These are phyloP conservation scores for Naegleria fowleri DNA, from an alignment of 208 protist species.

Conservation along the genomic window DNA sequence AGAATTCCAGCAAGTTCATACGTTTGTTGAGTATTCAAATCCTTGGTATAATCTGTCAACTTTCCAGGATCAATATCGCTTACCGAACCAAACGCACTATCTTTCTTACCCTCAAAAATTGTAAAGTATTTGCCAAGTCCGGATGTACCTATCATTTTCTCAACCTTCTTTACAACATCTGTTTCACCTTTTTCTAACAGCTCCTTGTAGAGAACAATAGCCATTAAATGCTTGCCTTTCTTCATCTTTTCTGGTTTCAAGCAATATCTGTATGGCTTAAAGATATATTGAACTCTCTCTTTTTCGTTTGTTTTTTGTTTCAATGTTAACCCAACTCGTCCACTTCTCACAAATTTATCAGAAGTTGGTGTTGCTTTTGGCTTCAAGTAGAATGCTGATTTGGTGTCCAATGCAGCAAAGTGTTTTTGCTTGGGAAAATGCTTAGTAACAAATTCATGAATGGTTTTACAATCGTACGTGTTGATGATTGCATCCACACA, in stretches of 20 bases:
- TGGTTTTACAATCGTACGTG: neutral
- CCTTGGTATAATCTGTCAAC: neutral
- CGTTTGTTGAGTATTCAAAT: neutral
- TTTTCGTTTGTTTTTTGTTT: neutral
- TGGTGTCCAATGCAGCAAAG: neutral
- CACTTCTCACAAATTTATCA: neutral
- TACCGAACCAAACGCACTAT: neutral
- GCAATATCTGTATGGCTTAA: neutral
- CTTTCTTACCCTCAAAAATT: neutral
- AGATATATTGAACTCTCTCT: neutral
- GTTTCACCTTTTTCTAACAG: neutral
- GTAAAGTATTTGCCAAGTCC: neutral
- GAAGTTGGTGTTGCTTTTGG: neutral
- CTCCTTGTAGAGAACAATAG: neutral
- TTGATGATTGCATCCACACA: neutral
- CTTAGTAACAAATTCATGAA: conserved; percentile 6
- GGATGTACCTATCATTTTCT: neutral
- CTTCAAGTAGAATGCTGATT: neutral
- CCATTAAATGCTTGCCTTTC: neutral
- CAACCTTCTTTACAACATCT: neutral
- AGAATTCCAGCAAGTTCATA: neutral
- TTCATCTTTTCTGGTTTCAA: neutral
- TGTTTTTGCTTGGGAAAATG: neutral
- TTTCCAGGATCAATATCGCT: neutral
- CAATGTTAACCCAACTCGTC: neutral